These are phyloP conservation scores for Pelargonium nanum DNA, from an alignment of 345 rosid species.

Conservation along the genomic window DNA sequence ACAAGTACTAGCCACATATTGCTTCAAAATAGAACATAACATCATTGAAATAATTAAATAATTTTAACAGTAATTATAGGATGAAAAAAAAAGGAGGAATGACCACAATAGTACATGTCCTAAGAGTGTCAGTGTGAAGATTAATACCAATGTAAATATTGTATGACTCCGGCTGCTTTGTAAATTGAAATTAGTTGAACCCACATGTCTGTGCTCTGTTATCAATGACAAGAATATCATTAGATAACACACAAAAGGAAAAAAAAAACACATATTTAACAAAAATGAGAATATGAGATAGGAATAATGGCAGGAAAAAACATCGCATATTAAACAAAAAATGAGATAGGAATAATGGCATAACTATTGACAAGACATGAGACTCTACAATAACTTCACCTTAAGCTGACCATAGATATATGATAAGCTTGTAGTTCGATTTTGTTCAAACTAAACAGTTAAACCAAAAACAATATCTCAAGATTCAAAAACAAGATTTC, in stretches of 20 bases:
- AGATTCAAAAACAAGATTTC: neutral
- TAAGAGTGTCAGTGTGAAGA: constrained; percentile 4
- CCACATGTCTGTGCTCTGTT: constrained; percentile 96
- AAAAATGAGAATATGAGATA: neutral
- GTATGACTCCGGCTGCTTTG: constrained; percentile 99
- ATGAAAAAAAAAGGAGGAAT: neutral
- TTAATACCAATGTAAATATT: constrained; percentile 87
- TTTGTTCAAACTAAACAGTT: neutral
- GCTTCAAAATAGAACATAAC: neutral
- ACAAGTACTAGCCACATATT: neutral
- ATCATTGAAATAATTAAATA: neutral
- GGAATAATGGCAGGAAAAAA: neutral
- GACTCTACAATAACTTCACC: neutral
- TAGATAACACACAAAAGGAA: constrained; percentile 2
- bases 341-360: neutral
- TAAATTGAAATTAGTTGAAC: constrained; percentile 93
- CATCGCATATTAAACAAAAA: neutral
- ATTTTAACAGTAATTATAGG: neutral
- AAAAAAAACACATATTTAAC: neutral
- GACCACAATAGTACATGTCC: neutral
- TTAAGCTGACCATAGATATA: neutral
- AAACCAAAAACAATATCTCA: neutral
- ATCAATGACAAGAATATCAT: constrained; percentile 16
- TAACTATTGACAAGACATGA: neutral
- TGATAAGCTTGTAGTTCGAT: neutral